Percentiles rank a stretch among this genome's conserved stretches.
Evolutionary conservation across 2,329 filamentous ascomycete genomes (phyloP).

Genomic region (Curvularia hawaiiensis): DNA sequence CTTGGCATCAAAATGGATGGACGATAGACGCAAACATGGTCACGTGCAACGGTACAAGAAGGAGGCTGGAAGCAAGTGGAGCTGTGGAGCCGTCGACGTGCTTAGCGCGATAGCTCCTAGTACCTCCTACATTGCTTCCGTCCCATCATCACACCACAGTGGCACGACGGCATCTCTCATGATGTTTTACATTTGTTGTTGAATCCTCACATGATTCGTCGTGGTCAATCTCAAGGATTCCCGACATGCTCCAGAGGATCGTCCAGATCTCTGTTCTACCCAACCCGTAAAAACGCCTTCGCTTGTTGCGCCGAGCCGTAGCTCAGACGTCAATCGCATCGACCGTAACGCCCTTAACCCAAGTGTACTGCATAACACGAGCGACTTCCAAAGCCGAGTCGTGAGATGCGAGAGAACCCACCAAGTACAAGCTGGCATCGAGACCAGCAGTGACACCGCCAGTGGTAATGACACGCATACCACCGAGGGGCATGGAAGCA

Average conservation of each 20-base stretch:
- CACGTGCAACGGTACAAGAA: neutral
- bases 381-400: constrained; percentile 78
- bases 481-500: constrained; percentile 72
- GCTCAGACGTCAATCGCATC: constrained; percentile 81
- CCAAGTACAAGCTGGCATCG: constrained; percentile 83
- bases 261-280: constrained; percentile 27
- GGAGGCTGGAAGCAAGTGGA: neutral
- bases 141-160: neutral
- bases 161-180: constrained; percentile 1
- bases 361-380: constrained; percentile 77
- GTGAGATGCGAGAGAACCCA: constrained; percentile 80
- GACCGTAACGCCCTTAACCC: constrained; percentile 84
- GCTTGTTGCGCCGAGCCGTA: constrained; percentile 27
- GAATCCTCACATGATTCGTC: constrained; percentile 36
- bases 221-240: constrained; percentile 34
- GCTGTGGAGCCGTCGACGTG: neutral
- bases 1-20: neutral
- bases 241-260: constrained; percentile 33
- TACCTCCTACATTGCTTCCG: neutral
- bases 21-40: too few relatives aligned
- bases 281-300: constrained; percentile 34
- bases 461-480: constrained; percentile 75
- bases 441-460: constrained; percentile 80
- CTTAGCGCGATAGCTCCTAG: constrained; percentile 3
- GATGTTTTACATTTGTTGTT: constrained; percentile 26